Evolutionary conservation across 164 flowering plant species (phyloP).

Genomic region (Santalum album): DNA sequence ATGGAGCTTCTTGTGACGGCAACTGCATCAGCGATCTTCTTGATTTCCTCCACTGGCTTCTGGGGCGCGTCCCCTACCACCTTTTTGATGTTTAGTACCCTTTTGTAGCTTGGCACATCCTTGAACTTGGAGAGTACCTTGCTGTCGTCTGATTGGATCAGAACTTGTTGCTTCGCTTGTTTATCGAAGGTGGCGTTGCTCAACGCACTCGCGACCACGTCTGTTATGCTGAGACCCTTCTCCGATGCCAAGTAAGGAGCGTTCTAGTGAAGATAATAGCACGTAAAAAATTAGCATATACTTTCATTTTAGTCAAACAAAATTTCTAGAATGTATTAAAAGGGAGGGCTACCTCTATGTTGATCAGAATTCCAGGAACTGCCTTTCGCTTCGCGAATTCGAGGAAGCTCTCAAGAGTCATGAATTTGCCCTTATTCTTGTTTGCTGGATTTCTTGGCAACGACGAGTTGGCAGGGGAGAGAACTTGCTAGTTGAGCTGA

Average conservation of each 20-base stretch:
- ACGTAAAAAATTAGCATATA: too few species aligned
- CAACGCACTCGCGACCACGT: conserved; percentile 27
- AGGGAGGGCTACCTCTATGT: conserved; percentile 46
- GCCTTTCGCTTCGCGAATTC: conserved; percentile 61
- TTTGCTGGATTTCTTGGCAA: conserved; percentile 50
- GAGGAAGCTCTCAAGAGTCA: conserved; percentile 50
- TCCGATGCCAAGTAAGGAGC: conserved; percentile 32
- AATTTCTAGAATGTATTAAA: too few species aligned
- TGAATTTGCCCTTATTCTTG: conserved; percentile 52
- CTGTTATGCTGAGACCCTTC: background rate
- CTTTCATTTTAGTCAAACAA: too few species aligned
- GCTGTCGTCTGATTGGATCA: conserved; percentile 75
- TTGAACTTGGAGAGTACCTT: conserved; percentile 57
- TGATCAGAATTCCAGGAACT: conserved; percentile 56
- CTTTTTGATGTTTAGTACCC: conserved; percentile 37
- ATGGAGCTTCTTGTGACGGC: conserved; percentile 36
- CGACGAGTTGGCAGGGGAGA: conserved; percentile 12
- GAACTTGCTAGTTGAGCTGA: conserved; percentile 55
- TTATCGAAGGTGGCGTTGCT: conserved; percentile 63
- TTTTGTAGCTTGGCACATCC: conserved; percentile 34
- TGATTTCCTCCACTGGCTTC: conserved; percentile 48
- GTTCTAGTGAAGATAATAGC: too few species aligned
- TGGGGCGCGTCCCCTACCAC: conserved; percentile 36
- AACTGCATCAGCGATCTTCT: conserved; percentile 66
- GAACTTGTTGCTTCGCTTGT: conserved; percentile 52